These are phyloP conservation scores for Fusarium sp. DNA, from an alignment of 2,329 filamentous ascomycete species.

Conservation along the genomic window DNA sequence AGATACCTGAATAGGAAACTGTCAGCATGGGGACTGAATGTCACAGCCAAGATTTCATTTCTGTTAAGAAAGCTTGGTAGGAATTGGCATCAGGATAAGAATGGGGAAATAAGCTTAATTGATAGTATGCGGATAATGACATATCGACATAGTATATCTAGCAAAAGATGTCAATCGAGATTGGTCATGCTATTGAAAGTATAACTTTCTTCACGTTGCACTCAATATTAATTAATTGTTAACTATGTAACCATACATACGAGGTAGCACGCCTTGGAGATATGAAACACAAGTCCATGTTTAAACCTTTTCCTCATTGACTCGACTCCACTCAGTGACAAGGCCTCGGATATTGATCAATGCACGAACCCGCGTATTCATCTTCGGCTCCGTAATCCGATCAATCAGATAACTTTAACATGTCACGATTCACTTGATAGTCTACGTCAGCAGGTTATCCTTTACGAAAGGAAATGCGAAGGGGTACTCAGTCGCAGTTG, in stretches of 20 bases:
- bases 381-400: not conserved
- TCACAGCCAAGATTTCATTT: not conserved
- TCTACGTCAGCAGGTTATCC: not conserved
- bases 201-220: not conserved
- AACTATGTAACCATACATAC: not conserved
- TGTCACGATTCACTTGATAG: not conserved
- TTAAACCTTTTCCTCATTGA: not conserved
- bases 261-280: not conserved
- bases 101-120: not conserved
- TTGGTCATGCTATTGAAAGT: not conserved
- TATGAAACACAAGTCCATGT: slow-evolving; percentile 2
- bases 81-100: not conserved
- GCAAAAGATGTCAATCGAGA: not conserved
- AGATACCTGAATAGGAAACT: not conserved
- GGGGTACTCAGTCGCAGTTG: not conserved
- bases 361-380: not conserved
- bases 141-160: not conserved
- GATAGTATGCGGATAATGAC: not conserved
- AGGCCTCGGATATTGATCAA: not conserved
- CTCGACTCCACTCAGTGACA: not conserved
- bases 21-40: not conserved
- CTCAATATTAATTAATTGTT: not conserved
- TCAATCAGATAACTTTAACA: not conserved
- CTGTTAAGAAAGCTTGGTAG: not conserved
- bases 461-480: not conserved